A percentile compares a stretch with the other conserved stretches of the same genome.
phyloP scores from a whole-genome alignment of 2,329 filamentous ascomycete species.

The Thielaviopsis euricoi region DNA sequence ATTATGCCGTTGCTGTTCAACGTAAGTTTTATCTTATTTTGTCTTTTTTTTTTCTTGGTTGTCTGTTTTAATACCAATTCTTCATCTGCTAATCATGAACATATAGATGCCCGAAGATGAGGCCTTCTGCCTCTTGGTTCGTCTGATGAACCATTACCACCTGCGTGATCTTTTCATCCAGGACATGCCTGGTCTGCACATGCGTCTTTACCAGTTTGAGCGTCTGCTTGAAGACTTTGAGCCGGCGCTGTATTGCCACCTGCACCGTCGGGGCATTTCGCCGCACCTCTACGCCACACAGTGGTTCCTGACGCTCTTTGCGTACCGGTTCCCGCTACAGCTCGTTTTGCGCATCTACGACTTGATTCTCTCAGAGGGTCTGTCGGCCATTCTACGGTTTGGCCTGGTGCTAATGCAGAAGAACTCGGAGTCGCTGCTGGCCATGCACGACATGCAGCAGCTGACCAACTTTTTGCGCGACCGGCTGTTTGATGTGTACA shows the following conservation, averaged over 20 bases:
- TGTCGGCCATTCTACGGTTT: slow-evolving; percentile 87
- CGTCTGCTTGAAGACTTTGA: slow-evolving; percentile 84
- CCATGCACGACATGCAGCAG: slow-evolving; percentile 79
- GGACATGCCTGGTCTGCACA: slow-evolving; percentile 91
- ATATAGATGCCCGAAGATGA: slow-evolving; percentile 84
- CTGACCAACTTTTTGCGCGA: slow-evolving; percentile 87
- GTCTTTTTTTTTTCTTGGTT: background rate
- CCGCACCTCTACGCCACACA: slow-evolving; percentile 93
- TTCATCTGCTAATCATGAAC: slow-evolving; percentile 8
- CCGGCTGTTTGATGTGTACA: slow-evolving; percentile 88
- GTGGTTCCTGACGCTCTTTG: slow-evolving; percentile 98
- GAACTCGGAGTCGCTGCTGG: slow-evolving; percentile 62
- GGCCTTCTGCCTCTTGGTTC: slow-evolving; percentile 82
- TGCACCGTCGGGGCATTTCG: slow-evolving; percentile 72
- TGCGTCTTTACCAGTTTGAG: slow-evolving; percentile 89
- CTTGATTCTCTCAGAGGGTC: slow-evolving; percentile 78
- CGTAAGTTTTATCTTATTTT: slow-evolving; percentile 30
- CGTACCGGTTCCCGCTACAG: slow-evolving; percentile 91
- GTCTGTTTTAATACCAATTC: no score
- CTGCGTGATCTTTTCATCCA: slow-evolving; percentile 84
- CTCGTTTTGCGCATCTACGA: slow-evolving; percentile 95
- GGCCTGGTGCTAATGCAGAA: slow-evolving; percentile 93
- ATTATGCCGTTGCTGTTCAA: slow-evolving; percentile 95
- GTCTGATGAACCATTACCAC: slow-evolving; percentile 92
- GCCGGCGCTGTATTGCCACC: slow-evolving; percentile 85